Evolutionary conservation across 441 rosid genomes (phyloP), one percentile per base, ranked within the genome.

Genomic region (Cnidoscolus chayamansa): DNA sequence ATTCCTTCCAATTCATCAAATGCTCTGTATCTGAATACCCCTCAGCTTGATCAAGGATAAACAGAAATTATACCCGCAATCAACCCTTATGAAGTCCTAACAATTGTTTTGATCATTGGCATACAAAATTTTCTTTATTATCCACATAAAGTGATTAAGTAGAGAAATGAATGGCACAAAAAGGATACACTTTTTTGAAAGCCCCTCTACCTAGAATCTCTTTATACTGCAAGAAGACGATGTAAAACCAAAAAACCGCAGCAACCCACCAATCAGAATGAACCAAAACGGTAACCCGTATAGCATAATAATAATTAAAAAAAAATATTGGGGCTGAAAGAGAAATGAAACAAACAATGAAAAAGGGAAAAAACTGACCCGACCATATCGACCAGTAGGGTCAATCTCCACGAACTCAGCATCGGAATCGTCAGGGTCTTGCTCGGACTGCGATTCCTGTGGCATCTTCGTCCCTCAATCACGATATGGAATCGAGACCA

Each of bases 341-440:
- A 32, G 35, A 3, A 17, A 43, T 47, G 7, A 40, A 25, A 35
- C 7, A 40, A 62, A 20, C 20, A 72, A 67, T 70, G 31, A 1
- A 15, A 3, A 16, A 56, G 72, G 67, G 1, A 37, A 57, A 73
- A 37, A n/a, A 88, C 96, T 71, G 66, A 94, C 99, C 87, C 99
- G 90, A 77, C 97, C 97, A 65, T 94, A 94, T 50, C 99, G 99
- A 83, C 88, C 87, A 68, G 88, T 72, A 50, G 99, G 97, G 79
- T 94, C 97, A 83, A 83, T 77, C 76, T 94, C 99, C n/a, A 87
- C 93, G 82, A 92, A 92, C 64, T 88, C 96, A 35, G 81, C 74
- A 45, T 91, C 97, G 13, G 89, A 72, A 71, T 82, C 87, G 25
- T 89, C 91, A 17, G 80, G 85, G 55, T 90, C 92, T 57, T 81